Evolutionary conservation across 2,329 filamentous ascomycete species (phyloP).

Genomic region (Geosmithia flava): DNA sequence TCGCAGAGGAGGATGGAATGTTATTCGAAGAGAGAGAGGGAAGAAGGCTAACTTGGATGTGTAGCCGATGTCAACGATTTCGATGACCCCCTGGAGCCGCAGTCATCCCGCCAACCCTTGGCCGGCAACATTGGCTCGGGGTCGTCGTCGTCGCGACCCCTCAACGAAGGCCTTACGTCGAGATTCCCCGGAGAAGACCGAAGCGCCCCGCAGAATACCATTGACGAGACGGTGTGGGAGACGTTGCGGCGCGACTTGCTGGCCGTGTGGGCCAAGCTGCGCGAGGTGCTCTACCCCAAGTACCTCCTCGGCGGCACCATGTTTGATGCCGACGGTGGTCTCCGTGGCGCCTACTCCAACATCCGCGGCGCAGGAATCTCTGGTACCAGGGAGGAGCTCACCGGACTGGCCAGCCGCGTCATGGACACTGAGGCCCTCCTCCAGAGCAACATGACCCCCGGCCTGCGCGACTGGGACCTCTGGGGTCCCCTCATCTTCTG

Average conservation of each 20-base stretch:
- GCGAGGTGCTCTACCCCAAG: constrained; percentile 90
- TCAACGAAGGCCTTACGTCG: constrained; percentile 72
- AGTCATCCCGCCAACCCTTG: constrained; percentile 65
- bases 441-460: constrained; percentile 70
- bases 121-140: constrained; percentile 68
- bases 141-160: constrained; percentile 37
- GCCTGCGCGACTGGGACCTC: constrained; percentile 90
- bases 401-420: constrained; percentile 46
- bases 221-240: constrained; percentile 95
- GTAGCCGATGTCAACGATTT: constrained; percentile 81
- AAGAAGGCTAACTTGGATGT: constrained; percentile 6
- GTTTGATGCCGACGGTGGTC: constrained; percentile 39
- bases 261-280: constrained; percentile 96
- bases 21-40: background rate
- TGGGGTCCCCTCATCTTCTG: constrained; percentile 97
- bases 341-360: constrained; percentile 50
- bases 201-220: constrained; percentile 77
- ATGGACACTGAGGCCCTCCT: constrained; percentile 52
- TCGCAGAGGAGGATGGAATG: background rate
- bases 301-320: constrained; percentile 70
- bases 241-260: constrained; percentile 86
- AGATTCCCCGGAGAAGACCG: constrained; percentile 89
- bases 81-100: constrained; percentile 65
- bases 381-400: constrained; percentile 50
- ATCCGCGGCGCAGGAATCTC: constrained; percentile 45